Evolutionary conservation across 805 yeast species (phyloP), one percentile per base, ranked within the genome.

Genomic region (Candida incommunis): DNA sequence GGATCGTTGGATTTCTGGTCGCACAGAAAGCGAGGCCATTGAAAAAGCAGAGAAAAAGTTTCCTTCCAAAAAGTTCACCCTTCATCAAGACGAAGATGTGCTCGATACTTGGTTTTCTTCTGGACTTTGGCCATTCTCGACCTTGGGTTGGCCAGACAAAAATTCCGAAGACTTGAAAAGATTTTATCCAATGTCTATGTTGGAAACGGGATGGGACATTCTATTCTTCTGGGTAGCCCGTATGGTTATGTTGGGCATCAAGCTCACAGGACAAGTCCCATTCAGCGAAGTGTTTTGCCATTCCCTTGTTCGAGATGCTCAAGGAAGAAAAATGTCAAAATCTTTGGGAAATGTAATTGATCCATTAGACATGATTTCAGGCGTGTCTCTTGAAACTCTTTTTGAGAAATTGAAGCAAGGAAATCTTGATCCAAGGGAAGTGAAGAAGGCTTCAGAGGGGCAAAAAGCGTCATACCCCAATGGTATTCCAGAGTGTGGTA

Each of bases 161-260:
- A 65, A 68, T 31, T 74, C 88, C 45, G 57, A 64, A 44, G 98
- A 92, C 62, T 65, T 86, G 74, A 72, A 76, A 55, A 66, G 67
- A 44, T 92, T 85, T 68, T 81, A 77, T 60, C 97, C 98, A 54
- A 81, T 87, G 80, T 80, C 94, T 23, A 71, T 92, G 82, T 71
- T 92, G 59, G 98, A 92, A 68, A 92, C 98, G 43, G 98, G 98
- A 56, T 92, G 98, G 98, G 98, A 90, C 71, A 90, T 90, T 61
- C 72, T 92, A 61, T 92, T 92, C 77, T 92, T 92, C 82, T 92
- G 98, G 98, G 97, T 92, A 44, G 75, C 92, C 23, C 79, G 98
- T 69, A 92, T 92, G 98, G 81, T 90, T 52, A 74, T 90, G 69
- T 70, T 92, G 60, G 92, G 95, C 51, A 64, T 87, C 56, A 88